Base-by-base conservation (phyloP, 1,284 basidiomycete species). In the Apiotrichum veenhuisii region DNA sequence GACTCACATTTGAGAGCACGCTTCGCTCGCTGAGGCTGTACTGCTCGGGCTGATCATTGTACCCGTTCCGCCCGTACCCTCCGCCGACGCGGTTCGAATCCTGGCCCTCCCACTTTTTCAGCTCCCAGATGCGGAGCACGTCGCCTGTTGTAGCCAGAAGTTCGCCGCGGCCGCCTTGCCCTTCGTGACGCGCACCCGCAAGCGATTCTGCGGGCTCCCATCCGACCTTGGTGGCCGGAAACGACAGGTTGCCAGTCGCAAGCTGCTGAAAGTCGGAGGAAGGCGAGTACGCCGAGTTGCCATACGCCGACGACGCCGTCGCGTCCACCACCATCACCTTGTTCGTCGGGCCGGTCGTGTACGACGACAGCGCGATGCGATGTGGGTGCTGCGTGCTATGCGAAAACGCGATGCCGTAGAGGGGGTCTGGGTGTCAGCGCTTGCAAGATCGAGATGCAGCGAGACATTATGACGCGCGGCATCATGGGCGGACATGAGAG, bases 121-220 rank as follows among this genome's bases (percentile, higher is more conserved):
- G 82, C 74, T 95, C 91, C 85, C 89, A 96, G 59, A 96, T 83
- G 63, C 91, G 81, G 68, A 97, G 73, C 54, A 90, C 88, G 72
- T 96, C 93, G 25, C 89, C 89, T 0, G 90, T 92, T 5, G 90
- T 94, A 15, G 92, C 93, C 18, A 97, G 80, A 51, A 95, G 77
- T 75, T 96, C 93, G 3, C 69, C 69, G 40, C 70, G 54, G 3
- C 67, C 68, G 10, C 71, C 68, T 15, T 53, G 50, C 14, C 45
- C 59, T 30, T 64, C 58, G 25, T 69, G 68, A 20, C 67, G 64
- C 20, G 62, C 64, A 10, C 61, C 64, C 7, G 62, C 53, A 17
- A 68, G 51, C n/a, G 66, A 66, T 45, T 68, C 64, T 25, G 53
- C 45, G 5, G 76, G 76, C 57, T 77, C 75, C 73, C 74, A 78